phyloP scores from a whole-genome alignment of 192 early-diverging fungal species.

The Dispira simplex region DNA sequence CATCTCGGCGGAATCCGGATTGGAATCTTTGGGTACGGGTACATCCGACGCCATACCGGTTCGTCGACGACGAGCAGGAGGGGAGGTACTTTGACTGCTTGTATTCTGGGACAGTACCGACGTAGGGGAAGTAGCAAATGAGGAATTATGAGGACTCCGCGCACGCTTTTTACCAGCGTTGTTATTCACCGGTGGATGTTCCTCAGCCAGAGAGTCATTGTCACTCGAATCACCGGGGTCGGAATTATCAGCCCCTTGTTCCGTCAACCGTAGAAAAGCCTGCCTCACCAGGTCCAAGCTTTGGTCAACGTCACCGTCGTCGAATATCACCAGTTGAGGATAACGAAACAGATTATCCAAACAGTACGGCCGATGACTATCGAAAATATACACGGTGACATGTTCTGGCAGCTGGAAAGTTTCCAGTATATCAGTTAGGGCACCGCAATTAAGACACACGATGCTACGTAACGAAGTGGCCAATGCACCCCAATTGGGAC shows the following conservation, averaged over 20 bases:
- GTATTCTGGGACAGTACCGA: constrained; percentile 7
- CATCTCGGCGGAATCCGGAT: neutral
- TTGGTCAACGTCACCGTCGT: constrained; percentile 67
- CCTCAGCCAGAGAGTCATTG: too few relatives aligned
- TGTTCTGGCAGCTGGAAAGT: constrained; percentile 34
- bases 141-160: neutral
- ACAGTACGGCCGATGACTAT: constrained; percentile 79
- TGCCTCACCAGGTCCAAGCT: constrained; percentile 42
- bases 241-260: constrained; percentile 12
- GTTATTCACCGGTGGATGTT: neutral
- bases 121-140: neutral
- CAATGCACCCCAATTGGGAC: constrained; percentile 19
- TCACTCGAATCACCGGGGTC: neutral
- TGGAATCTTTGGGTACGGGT: constrained; percentile 25
- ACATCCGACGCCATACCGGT: constrained; percentile 26
- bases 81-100: constrained; percentile 3
- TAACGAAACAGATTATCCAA: constrained; percentile 65
- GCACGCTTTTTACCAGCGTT: constrained; percentile 3
- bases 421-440: constrained; percentile 53
- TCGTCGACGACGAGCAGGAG: constrained; percentile 8
- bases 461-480: constrained; percentile 44
- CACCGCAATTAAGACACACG: constrained; percentile 80
- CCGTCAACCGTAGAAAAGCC: constrained; percentile 41
- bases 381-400: constrained; percentile 62
- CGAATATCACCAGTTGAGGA: constrained; percentile 68